These are phyloP conservation scores for Ascobolus immersus DNA, from an alignment of 495 filamentous ascomycete species.

Conservation along the genomic window DNA sequence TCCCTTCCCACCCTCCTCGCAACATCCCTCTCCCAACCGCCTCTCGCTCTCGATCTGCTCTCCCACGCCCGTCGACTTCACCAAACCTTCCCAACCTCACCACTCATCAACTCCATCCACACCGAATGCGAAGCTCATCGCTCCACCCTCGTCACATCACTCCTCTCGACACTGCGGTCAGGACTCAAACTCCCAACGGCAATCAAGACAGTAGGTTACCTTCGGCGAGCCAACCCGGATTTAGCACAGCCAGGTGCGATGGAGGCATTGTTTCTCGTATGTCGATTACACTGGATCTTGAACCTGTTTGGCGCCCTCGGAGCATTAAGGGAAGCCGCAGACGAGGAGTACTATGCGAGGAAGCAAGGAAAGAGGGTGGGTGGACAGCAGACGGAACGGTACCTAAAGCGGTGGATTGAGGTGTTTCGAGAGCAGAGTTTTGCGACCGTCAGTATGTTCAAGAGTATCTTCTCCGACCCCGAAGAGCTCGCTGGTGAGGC, in stretches of 20 bases:
- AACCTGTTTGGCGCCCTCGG: constrained; percentile 39
- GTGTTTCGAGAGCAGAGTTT: constrained; percentile 98
- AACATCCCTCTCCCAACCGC: constrained; percentile 53
- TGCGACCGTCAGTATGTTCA: constrained; percentile 76
- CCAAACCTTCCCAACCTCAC: constrained; percentile 53
- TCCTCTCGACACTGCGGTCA: constrained; percentile 56
- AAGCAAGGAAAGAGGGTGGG: constrained; percentile 62
- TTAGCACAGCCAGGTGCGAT: constrained; percentile 18
- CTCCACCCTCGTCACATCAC: constrained; percentile 62
- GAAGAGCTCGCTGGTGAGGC: constrained; percentile 20
- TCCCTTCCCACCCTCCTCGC: constrained; percentile 72
- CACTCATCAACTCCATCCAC: constrained; percentile 44
- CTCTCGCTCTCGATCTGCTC: constrained; percentile 72
- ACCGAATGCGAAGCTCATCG: constrained; percentile 66
- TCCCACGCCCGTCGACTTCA: constrained; percentile 80
- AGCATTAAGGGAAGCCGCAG: constrained; percentile 67
- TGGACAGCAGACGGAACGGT: constrained; percentile 82
- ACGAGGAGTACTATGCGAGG: constrained; percentile 32
- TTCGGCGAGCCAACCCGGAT: constrained; percentile 62
- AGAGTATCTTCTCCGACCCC: constrained; percentile 42
- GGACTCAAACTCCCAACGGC: constrained; percentile 71
- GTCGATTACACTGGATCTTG: constrained; percentile 29
- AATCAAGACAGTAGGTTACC: constrained; percentile 77
- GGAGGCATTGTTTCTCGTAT: constrained; percentile 15
- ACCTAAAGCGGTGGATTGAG: constrained; percentile 85